Evolutionary conservation across 805 yeast genomes (phyloP).

Genomic region (Metschnikowia koreensis): DNA sequence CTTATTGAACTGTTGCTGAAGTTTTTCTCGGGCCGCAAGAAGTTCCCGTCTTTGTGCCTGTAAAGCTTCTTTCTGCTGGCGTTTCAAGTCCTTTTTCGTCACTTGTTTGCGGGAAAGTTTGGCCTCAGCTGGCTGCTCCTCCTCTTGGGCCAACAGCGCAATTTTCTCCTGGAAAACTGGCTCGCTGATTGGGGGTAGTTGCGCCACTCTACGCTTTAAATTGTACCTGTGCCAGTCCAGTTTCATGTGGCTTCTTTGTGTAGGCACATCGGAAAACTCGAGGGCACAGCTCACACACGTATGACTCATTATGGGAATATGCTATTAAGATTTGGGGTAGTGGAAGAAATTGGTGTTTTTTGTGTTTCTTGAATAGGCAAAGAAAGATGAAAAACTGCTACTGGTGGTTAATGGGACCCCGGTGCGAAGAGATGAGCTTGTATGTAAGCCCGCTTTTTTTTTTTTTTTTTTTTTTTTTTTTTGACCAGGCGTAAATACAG

Average conservation of each 20-base stretch:
- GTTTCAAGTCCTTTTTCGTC: constrained; percentile 51
- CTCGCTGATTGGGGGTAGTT: constrained; percentile 27
- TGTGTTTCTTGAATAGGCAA: not conserved
- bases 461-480: not conserved
- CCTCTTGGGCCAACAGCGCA: constrained; percentile 18
- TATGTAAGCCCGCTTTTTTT: not conserved
- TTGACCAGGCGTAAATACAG: no score
- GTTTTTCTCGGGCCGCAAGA: constrained; percentile 26
- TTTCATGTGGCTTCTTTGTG: constrained; percentile 44
- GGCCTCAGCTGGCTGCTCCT: constrained; percentile 19
- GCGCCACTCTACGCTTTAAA: constrained; percentile 43
- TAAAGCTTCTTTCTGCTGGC: constrained; percentile 49
- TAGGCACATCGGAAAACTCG: constrained; percentile 36
- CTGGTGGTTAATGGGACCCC: not conserved
- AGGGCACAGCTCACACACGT: constrained; percentile 42
- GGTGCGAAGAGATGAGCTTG: constrained; percentile 3
- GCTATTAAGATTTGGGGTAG: not conserved
- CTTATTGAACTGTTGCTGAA: constrained; percentile 12
- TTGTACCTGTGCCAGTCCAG: constrained; percentile 48
- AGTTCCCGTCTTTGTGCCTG: constrained; percentile 48
- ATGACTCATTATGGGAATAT: constrained; percentile 11
- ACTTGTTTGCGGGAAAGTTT: constrained; percentile 23
- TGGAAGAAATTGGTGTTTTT: not conserved
- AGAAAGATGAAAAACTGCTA: not conserved
- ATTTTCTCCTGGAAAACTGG: constrained; percentile 23